phyloP scores from a whole-genome alignment of 192 early-diverging fungal species.

The Coemansia sp. region DNA sequence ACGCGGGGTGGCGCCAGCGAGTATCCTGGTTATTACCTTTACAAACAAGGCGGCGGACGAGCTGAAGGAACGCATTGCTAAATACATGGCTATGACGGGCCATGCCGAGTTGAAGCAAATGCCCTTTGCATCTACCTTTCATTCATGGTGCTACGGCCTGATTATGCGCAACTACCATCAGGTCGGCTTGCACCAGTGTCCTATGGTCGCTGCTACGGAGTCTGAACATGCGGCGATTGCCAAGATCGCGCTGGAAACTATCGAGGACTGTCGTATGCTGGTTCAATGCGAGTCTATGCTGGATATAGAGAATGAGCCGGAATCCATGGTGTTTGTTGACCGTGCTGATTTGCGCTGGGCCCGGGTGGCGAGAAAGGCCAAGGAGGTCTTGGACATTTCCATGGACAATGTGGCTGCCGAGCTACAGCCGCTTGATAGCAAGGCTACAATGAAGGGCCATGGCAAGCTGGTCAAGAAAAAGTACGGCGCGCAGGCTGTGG shows the following conservation, averaged over 20 bases:
- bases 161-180: constrained; percentile 9
- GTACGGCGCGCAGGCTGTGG: constrained; percentile 9
- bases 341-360: constrained; percentile 20
- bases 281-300: constrained; percentile 42
- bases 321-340: neutral
- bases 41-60: constrained; percentile 51
- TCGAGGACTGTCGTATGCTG: constrained; percentile 33
- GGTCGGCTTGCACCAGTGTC: constrained; percentile 11
- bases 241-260: constrained; percentile 9
- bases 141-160: constrained; percentile 44
- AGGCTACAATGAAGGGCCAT: neutral
- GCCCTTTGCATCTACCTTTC: constrained; percentile 46
- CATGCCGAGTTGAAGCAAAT: neutral
- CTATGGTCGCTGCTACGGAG: constrained; percentile 31
- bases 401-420: neutral
- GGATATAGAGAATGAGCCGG: neutral
- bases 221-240: constrained; percentile 28
- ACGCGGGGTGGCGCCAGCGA: constrained; percentile 17
- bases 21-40: constrained; percentile 49
- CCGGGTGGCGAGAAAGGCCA: constrained; percentile 3
- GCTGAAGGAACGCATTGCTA: constrained; percentile 29
- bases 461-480: too few relatives aligned
- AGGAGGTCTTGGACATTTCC: constrained; percentile 5
- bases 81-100: constrained; percentile 12
- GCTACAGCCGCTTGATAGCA: neutral